Evolutionary conservation across 2,329 filamentous ascomycete species (phyloP).

Genomic region (Penicillium sp.): DNA sequence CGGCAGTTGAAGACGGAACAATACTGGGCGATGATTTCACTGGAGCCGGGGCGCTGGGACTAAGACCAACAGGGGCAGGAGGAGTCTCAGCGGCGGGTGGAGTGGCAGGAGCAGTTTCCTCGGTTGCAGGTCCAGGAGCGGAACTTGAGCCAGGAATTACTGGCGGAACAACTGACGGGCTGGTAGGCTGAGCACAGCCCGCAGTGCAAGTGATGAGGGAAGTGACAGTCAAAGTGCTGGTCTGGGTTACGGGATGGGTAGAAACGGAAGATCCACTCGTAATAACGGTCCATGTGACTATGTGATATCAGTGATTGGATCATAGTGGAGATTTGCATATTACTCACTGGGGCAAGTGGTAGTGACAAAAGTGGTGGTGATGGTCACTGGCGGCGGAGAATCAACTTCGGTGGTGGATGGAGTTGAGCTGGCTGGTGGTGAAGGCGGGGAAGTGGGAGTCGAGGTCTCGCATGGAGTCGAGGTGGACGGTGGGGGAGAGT

Average conservation of each 20-base stretch:
- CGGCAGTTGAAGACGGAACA: constrained; percentile 1
- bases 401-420: constrained; percentile 5
- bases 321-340: background rate
- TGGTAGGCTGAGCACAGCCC: constrained; percentile 11
- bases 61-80: background rate
- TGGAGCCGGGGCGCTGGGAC: no score
- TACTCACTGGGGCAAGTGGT: constrained; percentile 29
- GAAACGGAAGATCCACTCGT: constrained; percentile 19
- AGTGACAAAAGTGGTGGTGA: constrained; percentile 22
- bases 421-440: constrained; percentile 9
- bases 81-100: background rate
- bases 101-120: background rate
- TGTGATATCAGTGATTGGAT: constrained; percentile 10
- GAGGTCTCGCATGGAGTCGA: constrained; percentile 10
- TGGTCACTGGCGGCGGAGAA: constrained; percentile 12
- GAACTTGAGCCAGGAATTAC: constrained; percentile 1
- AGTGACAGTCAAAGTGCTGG: constrained; percentile 21
- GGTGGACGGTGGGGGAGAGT: constrained; percentile 4
- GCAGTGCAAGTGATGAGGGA: constrained; percentile 20
- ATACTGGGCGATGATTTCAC: background rate
- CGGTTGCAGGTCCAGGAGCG: constrained; percentile 2
- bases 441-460: constrained; percentile 4
- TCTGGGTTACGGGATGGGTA: constrained; percentile 23
- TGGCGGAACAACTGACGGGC: background rate
- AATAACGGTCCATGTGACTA: constrained; percentile 21